A percentile compares a stretch with the other conserved stretches of the same genome.
Evolutionary conservation across 2,329 filamentous ascomycete genomes (phyloP).

Genomic region (Cladophialophora exuberans): DNA sequence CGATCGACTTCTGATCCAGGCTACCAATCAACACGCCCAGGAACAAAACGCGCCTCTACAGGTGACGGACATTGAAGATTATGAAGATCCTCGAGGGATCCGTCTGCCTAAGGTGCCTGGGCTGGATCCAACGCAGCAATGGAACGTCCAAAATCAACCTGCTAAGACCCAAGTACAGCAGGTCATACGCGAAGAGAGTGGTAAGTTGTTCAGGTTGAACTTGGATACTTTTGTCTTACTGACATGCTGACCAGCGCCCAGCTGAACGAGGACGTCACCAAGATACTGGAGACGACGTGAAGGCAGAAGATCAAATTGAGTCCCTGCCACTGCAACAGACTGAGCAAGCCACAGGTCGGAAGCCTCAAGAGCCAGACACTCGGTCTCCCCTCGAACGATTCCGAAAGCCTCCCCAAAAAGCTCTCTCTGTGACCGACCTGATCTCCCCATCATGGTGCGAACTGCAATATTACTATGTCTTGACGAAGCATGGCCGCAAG

Average conservation of each 20-base stretch:
- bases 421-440: slow-evolving; percentile 84
- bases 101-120: slow-evolving; percentile 48
- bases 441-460: slow-evolving; percentile 94
- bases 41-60: slow-evolving; percentile 29
- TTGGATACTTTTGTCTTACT: slow-evolving; percentile 52
- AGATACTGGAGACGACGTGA: slow-evolving; percentile 7
- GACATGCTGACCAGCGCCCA: slow-evolving; percentile 36
- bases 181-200: slow-evolving; percentile 28
- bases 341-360: slow-evolving; percentile 8
- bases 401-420: slow-evolving; percentile 73
- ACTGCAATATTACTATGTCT: slow-evolving; percentile 85
- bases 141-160: slow-evolving; percentile 10
- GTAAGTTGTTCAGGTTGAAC: slow-evolving; percentile 19
- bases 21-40: slow-evolving; percentile 38
- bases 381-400: slow-evolving; percentile 75
- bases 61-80: slow-evolving; percentile 49
- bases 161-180: neutral
- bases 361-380: slow-evolving; percentile 42
- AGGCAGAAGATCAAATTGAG: neutral
- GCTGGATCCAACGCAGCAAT: slow-evolving; percentile 39
- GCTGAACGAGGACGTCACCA: slow-evolving; percentile 22
- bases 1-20: slow-evolving; percentile 54
- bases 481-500: slow-evolving; percentile 76
- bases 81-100: slow-evolving; percentile 42
- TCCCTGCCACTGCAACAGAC: slow-evolving; percentile 23